A percentile compares a stretch with the other conserved stretches of the same genome.
phyloP scores from a whole-genome alignment of 2,329 filamentous ascomycete genomes.

The Aotearoamyces nothofagi region DNA sequence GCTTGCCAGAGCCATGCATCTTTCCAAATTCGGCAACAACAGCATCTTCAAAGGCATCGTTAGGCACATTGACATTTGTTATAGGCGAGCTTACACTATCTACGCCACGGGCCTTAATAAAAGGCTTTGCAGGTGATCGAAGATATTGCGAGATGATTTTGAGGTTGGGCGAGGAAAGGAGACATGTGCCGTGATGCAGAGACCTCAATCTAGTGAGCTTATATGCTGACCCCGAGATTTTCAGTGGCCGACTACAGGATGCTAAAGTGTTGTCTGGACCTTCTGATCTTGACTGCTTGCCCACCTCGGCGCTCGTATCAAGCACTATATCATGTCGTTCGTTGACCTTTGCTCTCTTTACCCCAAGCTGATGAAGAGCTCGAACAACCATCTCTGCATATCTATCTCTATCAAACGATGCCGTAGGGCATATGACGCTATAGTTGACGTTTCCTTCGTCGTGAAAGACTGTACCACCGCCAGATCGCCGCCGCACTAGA shows the following conservation, averaged over 20 bases:
- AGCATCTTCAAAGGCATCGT: constrained; percentile 30
- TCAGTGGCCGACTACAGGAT: constrained; percentile 36
- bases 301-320: constrained; percentile 23
- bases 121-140: constrained; percentile 61
- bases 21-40: constrained; percentile 48
- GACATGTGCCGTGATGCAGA: constrained; percentile 84
- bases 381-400: constrained; percentile 88
- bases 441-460: constrained; percentile 91
- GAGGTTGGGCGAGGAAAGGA: constrained; percentile 66
- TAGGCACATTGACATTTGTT: constrained; percentile 54
- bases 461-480: constrained; percentile 89
- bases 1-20: constrained; percentile 41
- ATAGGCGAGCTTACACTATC: constrained; percentile 82
- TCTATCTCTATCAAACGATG: constrained; percentile 64
- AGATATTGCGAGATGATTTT: constrained; percentile 52
- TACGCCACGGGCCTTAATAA: constrained; percentile 70
- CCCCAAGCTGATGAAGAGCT: constrained; percentile 50
- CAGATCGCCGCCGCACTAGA: constrained; percentile 72
- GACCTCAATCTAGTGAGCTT: constrained; percentile 72
- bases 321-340: constrained; percentile 87
- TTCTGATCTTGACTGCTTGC: constrained; percentile 3
- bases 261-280: constrained; percentile 1
- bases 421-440: constrained; percentile 72
- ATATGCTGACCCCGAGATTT: constrained; percentile 89
- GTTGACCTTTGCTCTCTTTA: constrained; percentile 58